Base-by-base conservation (phyloP, 208 protist species). In the Paratrypanosoma confusum region DNA sequence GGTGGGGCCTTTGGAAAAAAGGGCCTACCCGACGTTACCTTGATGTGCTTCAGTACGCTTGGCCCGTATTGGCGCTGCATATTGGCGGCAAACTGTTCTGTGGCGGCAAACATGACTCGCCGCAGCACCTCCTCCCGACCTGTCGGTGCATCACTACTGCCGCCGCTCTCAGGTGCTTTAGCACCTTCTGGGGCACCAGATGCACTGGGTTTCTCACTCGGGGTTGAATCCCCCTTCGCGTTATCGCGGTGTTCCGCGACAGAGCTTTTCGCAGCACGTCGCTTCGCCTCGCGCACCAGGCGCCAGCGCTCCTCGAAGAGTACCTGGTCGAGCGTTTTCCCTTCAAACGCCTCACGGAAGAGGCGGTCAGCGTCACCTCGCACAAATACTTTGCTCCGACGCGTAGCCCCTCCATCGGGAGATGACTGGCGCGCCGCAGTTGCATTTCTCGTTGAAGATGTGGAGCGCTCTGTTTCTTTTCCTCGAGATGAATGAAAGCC, bases 311-410 rank as follows among this genome's bases (percentile, higher is more conserved):
- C 65, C 48, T 85, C 57, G 42, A 92, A 92, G 11, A 92, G 41
- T 36, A 92, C 64, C 38, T 92, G 61, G 40, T 92, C 75, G 6
- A 92, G 48, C 18, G 75, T 67, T 61, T 80, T 77, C 4, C 82
- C 82, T 18, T 88, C 71, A 50, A 92, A 92, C 21, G 71, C 82
- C 26, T 75, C 73, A 22, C 70, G 57, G 43, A 92, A 92, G 46
- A 66, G 64, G 35, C 82, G 78, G 36, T 92, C 77, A 17, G 82
- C 82, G 49, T 92, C 82, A 6, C 73, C 71, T 11, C 78, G 66
- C 5, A 88, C 69, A 58, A 84, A 92, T 3, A 65, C 56, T 41
- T 66, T 68, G 17, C 39, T n/a, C 11, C 40, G n/a, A n/a, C n/a
- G n/a, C n/a, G n/a, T n/a, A n/a, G n/a, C n/a, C n/a, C n/a, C n/a